These are phyloP conservation scores for Mikania micrantha DNA, from an alignment of 129 eudicot species.

Conservation along the genomic window DNA sequence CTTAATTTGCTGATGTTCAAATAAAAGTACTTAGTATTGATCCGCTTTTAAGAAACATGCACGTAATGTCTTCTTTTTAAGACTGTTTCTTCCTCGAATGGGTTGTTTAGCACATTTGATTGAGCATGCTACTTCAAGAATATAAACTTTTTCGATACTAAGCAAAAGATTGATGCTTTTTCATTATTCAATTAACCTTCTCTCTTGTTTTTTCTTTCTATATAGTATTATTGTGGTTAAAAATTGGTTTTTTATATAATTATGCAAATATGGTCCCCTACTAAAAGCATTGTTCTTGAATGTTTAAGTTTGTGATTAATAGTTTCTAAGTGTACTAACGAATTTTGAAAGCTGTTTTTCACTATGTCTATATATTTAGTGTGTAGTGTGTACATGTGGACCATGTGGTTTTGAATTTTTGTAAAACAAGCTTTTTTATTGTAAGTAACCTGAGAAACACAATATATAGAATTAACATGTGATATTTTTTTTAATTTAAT, in stretches of 20 bases:
- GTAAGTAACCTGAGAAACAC: too few relatives aligned
- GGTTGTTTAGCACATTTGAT: conserved; percentile 3
- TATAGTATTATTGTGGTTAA: not conserved
- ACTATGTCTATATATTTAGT: too few relatives aligned
- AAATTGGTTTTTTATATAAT: conserved; percentile 9
- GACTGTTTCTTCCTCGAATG: conserved; percentile 1
- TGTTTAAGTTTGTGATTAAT: conserved; percentile 22
- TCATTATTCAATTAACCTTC: conserved; percentile 5
- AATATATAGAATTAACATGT: too few relatives aligned
- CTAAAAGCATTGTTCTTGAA: conserved; percentile 19
- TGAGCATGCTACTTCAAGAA: conserved; percentile 23
- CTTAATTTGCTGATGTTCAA: not conserved
- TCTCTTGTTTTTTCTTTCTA: conserved; percentile 11
- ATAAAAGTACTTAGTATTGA: not conserved
- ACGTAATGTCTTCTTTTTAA: conserved; percentile 17
- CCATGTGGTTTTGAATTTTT: too few relatives aligned
- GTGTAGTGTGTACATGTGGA: too few relatives aligned
- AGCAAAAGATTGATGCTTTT: conserved; percentile 13
- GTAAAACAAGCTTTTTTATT: too few relatives aligned
- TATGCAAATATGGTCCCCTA: conserved; percentile 32
- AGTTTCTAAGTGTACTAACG: conserved; percentile 3
- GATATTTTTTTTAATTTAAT: too few relatives aligned
- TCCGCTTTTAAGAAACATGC: not conserved
- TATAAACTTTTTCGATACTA: conserved; percentile 10
- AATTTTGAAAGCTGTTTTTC: not conserved